Evolutionary conservation across 2,329 filamentous ascomycete genomes (phyloP).

Genomic region (Pseudogymnoascus sp.): DNA sequence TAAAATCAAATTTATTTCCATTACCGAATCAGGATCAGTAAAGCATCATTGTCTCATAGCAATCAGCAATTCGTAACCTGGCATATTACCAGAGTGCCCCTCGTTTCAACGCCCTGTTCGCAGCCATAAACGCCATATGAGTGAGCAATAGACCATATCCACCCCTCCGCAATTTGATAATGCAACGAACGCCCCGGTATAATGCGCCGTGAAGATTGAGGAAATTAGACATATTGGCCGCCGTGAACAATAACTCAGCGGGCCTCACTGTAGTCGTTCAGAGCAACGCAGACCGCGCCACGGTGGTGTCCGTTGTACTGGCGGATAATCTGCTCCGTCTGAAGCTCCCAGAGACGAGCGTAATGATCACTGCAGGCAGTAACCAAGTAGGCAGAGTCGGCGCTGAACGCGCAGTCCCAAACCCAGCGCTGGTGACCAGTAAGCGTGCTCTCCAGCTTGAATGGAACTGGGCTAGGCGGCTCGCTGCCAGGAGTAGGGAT

Average conservation of each 20-base stretch:
- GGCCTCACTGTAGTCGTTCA: constrained; percentile 52
- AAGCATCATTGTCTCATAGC: background rate
- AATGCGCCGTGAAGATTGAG: constrained; percentile 1
- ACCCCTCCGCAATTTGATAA: background rate
- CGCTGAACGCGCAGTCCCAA: constrained; percentile 71
- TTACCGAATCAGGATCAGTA: background rate
- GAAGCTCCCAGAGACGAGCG: constrained; percentile 64
- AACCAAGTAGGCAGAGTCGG: constrained; percentile 65
- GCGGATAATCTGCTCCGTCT: constrained; percentile 60
- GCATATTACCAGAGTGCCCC: background rate
- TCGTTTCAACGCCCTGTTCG: background rate
- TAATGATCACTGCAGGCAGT: constrained; percentile 70
- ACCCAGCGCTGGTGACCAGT: constrained; percentile 70
- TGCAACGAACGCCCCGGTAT: background rate
- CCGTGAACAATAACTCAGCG: constrained; percentile 15
- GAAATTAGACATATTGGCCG: background rate
- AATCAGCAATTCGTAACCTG: background rate
- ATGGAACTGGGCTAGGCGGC: constrained; percentile 31
- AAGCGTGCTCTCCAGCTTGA: constrained; percentile 61
- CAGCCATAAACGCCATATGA: background rate
- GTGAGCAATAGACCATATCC: constrained; percentile 1
- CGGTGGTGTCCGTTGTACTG: constrained; percentile 72
- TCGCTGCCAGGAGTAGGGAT: constrained; percentile 19
- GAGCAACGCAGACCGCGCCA: constrained; percentile 62
- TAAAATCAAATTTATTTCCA: background rate